These are phyloP conservation scores for Nitzschia sp. DNA, from an alignment of 108 stramenopile genomes.

Conservation along the genomic window DNA sequence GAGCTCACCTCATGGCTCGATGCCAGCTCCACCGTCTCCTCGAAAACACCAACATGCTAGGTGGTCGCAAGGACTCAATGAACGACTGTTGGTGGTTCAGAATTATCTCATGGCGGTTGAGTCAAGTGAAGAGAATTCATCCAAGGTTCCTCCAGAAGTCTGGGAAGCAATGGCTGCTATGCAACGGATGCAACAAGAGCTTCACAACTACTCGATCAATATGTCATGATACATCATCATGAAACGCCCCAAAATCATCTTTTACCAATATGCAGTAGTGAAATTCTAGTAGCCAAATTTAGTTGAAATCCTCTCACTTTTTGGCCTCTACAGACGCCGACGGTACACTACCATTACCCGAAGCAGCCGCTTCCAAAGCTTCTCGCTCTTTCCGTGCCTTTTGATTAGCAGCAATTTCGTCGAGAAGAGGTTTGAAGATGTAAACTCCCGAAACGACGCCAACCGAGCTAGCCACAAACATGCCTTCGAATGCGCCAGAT, in stretches of 20 bases:
- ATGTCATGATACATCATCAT: not conserved
- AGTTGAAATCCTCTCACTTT: slow-evolving; percentile 3
- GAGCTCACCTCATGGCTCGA: not conserved
- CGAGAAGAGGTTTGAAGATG: slow-evolving; percentile 41
- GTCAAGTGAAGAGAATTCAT: slow-evolving; percentile 21
- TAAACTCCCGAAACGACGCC: slow-evolving; percentile 34
- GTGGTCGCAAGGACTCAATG: slow-evolving; percentile 27
- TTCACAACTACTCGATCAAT: slow-evolving; percentile 37
- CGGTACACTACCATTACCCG: not conserved
- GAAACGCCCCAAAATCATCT: not conserved
- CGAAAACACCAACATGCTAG: slow-evolving; percentile 33
- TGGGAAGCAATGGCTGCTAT: slow-evolving; percentile 77
- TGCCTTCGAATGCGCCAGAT: slow-evolving; percentile 35
- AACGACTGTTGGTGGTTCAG: slow-evolving; percentile 21
- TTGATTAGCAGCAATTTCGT: slow-evolving; percentile 33
- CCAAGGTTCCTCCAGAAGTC: slow-evolving; percentile 48
- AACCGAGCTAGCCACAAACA: slow-evolving; percentile 33
- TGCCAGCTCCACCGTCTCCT: slow-evolving; percentile 13
- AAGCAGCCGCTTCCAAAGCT: slow-evolving; percentile 19
- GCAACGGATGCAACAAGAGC: slow-evolving; percentile 56
- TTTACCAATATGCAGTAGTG: not conserved
- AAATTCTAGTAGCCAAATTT: not conserved
- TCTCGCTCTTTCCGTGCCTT: slow-evolving; percentile 24
- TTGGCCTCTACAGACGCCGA: not conserved
- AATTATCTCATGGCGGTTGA: slow-evolving; percentile 28